These are phyloP conservation scores for Kazachstania sp. DNA, from an alignment of 1,139 yeast species.

Conservation along the genomic window DNA sequence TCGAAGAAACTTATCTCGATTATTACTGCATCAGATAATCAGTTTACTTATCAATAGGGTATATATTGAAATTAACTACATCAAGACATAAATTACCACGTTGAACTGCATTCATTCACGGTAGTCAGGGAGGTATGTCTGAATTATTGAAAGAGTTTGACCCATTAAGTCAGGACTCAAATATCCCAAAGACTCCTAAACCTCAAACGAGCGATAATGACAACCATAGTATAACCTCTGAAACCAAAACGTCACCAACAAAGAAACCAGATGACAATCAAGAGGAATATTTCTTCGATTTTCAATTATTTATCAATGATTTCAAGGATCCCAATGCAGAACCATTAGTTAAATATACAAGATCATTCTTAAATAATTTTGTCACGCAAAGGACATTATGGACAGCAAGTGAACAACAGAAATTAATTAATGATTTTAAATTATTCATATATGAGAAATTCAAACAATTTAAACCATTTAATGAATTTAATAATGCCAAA, in stretches of 20 bases:
- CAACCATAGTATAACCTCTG: neutral
- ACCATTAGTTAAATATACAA: conserved; percentile 78
- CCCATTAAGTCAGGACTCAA: conserved; percentile 7
- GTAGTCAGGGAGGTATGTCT: neutral
- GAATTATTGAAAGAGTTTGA: conserved; percentile 14
- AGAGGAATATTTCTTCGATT: conserved; percentile 41
- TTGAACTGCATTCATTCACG: too few species aligned
- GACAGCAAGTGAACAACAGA: conserved; percentile 68
- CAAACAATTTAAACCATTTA: conserved; percentile 62
- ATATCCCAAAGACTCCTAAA: neutral
- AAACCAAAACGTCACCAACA: neutral
- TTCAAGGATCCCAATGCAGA: conserved; percentile 72
- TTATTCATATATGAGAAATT: conserved; percentile 62
- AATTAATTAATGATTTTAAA: conserved; percentile 67
- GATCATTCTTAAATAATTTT: conserved; percentile 73
- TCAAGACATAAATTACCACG: too few species aligned
- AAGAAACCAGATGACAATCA: conserved; percentile 5
- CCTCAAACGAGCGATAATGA: neutral
- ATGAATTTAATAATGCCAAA: conserved; percentile 50
- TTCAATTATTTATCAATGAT: conserved; percentile 67
- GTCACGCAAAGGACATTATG: conserved; percentile 49
- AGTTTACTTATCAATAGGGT: too few species aligned
- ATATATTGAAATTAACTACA: too few species aligned
- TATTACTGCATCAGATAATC: too few species aligned
- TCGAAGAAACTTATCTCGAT: too few species aligned